Evolutionary conservation across 768 basidiomycete genomes (phyloP).

Genomic region (Xerocomellus chrysenteron): DNA sequence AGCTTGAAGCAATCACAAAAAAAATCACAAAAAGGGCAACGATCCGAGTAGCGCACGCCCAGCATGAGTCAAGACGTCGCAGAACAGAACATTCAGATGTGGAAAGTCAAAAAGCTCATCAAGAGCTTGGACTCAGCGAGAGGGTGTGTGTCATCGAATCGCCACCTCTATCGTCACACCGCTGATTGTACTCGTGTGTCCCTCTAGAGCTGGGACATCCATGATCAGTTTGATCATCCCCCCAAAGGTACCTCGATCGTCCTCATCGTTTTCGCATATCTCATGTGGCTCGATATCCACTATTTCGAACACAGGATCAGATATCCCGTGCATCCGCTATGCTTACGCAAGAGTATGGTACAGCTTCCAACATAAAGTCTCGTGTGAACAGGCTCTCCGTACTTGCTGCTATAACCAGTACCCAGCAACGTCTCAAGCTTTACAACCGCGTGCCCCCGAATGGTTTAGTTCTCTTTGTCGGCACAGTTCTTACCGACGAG

Average conservation of each 20-base stretch:
- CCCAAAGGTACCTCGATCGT: conserved; percentile 63
- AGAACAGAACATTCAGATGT: conserved; percentile 96
- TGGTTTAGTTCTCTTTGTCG: conserved; percentile 96
- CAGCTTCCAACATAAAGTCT: conserved; percentile 99
- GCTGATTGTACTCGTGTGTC: conserved; percentile 24
- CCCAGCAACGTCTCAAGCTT: conserved; percentile 94
- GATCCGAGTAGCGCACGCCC: conserved; percentile 29
- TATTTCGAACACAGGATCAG: conserved; percentile 64
- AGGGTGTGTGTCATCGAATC: conserved; percentile 26
- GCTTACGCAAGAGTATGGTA: conserved; percentile 98
- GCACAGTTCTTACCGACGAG: conserved; percentile 96
- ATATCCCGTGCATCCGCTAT: conserved; percentile 92
- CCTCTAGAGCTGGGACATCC: conserved; percentile 83
- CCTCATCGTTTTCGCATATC: conserved; percentile 3
- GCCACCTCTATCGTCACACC: not conserved
- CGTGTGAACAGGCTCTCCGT: conserved; percentile 98
- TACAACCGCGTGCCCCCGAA: conserved; percentile 97
- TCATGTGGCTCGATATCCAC: not conserved
- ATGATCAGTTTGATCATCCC: conserved; percentile 99
- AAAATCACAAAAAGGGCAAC: conserved; percentile 9
- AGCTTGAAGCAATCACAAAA: conserved; percentile 1
- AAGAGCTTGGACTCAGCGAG: conserved; percentile 91
- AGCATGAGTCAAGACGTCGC: conserved; percentile 82
- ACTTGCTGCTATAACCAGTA: conserved; percentile 95
- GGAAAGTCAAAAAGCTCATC: conserved; percentile 99